Base-by-base conservation (phyloP, 164 flowering plant genomes). In the Piper longum region DNA sequence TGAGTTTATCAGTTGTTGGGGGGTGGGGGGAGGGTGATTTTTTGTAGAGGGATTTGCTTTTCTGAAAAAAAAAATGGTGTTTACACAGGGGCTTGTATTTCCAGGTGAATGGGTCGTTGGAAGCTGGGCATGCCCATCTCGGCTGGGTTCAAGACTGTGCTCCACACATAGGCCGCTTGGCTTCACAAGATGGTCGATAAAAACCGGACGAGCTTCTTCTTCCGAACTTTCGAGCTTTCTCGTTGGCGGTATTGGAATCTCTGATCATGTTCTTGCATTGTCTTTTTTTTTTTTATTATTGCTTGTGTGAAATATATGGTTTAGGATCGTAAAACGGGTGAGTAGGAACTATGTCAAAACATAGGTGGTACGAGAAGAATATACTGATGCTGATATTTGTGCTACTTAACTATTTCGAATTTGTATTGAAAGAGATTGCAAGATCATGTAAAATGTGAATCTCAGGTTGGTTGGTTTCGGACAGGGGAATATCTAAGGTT, bases 81-180 rank as follows among this genome's bases (percentile, higher is more conserved):
- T 62, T 60, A 6, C 54, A 62, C 55, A 45, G 96, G 89, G 91
- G 91, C 63, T 78, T 82, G 72, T 89, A 86, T 79, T 89, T 89
- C 76, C 85, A 82, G 77, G 76, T 74, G 8, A 81, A 80, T 57
- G 71, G 75, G 41, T 71, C 82, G 4, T 68, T 85, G 72, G n/a
- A 84, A 81, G 78, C 89, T 87, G 64, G 96, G 91, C 67, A 80
- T 87, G 87, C 62, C 86, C 55, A 83, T 82, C 42, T 41, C 72
- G 14, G 40, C 67, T 66, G 96, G 82, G 57, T 87, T 67, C 78
- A 76, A 71, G 72, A 78, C 66, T 39, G 91, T 91, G 43, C 59
- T 89, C 45, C 48, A 67, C n/a, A 85, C 91, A 13, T 89, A 93
- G 96, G 83, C 91, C 56, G 78, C 89, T 18, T 89, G 96, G 93